phyloP scores from a whole-genome alignment of 768 basidiomycete species.

The Termitomyces sp. region DNA sequence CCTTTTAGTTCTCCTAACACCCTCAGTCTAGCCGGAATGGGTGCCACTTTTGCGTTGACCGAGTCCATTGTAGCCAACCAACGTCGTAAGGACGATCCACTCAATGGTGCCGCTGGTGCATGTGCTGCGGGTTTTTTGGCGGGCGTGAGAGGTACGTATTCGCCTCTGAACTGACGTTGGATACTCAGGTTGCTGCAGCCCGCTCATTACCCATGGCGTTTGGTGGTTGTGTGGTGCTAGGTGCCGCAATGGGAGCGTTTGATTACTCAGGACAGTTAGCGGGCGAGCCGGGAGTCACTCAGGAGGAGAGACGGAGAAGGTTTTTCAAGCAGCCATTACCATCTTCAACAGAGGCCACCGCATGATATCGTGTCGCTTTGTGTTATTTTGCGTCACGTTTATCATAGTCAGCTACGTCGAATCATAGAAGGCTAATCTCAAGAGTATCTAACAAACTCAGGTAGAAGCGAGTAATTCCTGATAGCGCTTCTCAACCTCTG shows the following conservation, averaged over 20 bases:
- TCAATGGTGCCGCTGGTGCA: constrained; percentile 82
- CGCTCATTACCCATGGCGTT: constrained; percentile 81
- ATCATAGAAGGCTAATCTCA: neutral
- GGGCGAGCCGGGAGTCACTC: constrained; percentile 34
- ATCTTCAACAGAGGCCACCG: constrained; percentile 28
- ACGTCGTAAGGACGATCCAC: constrained; percentile 69
- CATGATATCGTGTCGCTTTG: constrained; percentile 14
- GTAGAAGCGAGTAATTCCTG: constrained; percentile 17
- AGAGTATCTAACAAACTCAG: neutral
- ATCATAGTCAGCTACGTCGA: neutral
- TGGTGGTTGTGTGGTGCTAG: constrained; percentile 73
- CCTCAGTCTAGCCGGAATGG: constrained; percentile 72
- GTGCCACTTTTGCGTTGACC: constrained; percentile 77
- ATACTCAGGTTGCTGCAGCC: constrained; percentile 34
- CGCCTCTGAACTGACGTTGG: neutral
- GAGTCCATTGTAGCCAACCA: constrained; percentile 79
- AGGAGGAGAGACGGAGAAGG: constrained; percentile 66
- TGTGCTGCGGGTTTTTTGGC: constrained; percentile 93
- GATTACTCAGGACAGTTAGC: constrained; percentile 69
- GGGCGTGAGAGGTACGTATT: constrained; percentile 66
- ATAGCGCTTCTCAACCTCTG: constrained; percentile 36
- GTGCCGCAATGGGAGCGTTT: constrained; percentile 74
- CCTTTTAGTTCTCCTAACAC: neutral
- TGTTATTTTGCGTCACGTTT: neutral
- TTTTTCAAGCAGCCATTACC: constrained; percentile 79